Evolutionary conservation across 2,329 filamentous ascomycete genomes (phyloP).

Genomic region (Penicillium sp.): DNA sequence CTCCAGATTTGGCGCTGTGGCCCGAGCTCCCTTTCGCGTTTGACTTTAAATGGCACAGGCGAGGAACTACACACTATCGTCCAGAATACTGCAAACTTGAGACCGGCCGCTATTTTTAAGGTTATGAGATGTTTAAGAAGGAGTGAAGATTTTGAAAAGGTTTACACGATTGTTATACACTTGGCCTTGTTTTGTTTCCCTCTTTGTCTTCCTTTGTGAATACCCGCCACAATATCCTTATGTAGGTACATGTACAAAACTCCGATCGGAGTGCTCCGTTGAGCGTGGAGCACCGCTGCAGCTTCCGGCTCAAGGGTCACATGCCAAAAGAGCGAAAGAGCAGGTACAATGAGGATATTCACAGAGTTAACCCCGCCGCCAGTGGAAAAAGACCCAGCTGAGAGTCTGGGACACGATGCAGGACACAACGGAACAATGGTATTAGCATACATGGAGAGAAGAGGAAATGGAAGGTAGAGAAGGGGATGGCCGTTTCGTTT

Average conservation of each 20-base stretch:
- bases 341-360: constrained; percentile 6
- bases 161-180: constrained; percentile 20
- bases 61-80: background rate
- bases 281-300: background rate
- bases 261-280: background rate
- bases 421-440: constrained; percentile 2
- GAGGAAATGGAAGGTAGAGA: constrained; percentile 1
- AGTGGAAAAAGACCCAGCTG: background rate
- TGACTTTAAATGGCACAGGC: constrained; percentile 2
- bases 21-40: constrained; percentile 38
- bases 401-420: background rate
- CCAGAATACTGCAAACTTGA: background rate
- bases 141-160: background rate
- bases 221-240: constrained; percentile 10
- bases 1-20: constrained; percentile 35
- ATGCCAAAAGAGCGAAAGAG: constrained; percentile 11
- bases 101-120: background rate
- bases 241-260: constrained; percentile 22
- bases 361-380: constrained; percentile 1
- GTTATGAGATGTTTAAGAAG: background rate
- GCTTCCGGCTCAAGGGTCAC: constrained; percentile 11
- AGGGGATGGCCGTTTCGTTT: constrained; percentile 7
- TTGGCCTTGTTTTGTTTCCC: constrained; percentile 8
- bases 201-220: constrained; percentile 7
- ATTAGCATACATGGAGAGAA: constrained; percentile 7